These are phyloP conservation scores for Pulveroboletus frians DNA, from an alignment of 768 basidiomycete species.

Conservation along the genomic window DNA sequence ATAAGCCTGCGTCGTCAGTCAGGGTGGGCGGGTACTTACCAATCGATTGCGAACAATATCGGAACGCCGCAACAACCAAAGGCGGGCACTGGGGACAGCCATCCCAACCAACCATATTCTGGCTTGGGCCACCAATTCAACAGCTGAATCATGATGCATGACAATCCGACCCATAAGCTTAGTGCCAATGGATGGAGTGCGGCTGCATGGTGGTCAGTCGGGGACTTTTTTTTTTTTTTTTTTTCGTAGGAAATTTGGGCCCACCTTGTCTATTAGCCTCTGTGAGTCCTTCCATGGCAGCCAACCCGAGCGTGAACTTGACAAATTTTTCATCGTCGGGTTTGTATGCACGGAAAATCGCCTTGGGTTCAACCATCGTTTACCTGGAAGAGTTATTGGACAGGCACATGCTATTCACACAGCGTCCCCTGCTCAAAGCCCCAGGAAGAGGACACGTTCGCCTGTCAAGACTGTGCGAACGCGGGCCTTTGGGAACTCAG, in stretches of 20 bases:
- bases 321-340: conserved; percentile 53
- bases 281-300: conserved; percentile 62
- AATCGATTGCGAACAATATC: conserved; percentile 63
- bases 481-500: background rate
- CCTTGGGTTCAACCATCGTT: conserved; percentile 39
- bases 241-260: conserved; percentile 3
- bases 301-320: conserved; percentile 61
- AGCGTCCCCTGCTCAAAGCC: background rate
- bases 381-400: background rate
- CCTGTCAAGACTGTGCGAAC: background rate
- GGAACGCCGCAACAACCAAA: conserved; percentile 61
- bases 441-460: conserved; percentile 6
- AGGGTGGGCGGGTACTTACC: conserved; percentile 37
- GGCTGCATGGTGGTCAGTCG: conserved; percentile 20
- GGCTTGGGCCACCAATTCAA: conserved; percentile 66
- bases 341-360: conserved; percentile 49
- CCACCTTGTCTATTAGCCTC: conserved; percentile 59
- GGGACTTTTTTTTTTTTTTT: background rate
- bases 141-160: conserved; percentile 52
- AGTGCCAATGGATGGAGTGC: conserved; percentile 61
- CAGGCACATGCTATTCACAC: background rate
- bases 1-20: background rate
- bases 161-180: conserved; percentile 55
- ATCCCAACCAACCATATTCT: conserved; percentile 41
- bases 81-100: conserved; percentile 57